Evolutionary conservation across 345 rosid species (phyloP).

Genomic region (Carallia pectinifolia): DNA sequence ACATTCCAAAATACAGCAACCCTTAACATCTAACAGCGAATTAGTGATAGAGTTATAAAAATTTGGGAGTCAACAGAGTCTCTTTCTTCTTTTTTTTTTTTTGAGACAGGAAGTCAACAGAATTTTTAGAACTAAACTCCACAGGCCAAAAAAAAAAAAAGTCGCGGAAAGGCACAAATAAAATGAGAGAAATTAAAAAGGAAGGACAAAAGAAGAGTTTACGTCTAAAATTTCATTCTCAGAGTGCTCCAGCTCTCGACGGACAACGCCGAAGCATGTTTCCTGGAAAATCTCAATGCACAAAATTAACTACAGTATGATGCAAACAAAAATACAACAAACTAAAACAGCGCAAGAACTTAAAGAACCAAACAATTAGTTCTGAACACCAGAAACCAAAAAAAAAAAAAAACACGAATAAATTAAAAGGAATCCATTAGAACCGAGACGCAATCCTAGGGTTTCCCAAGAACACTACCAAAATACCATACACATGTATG

Average conservation of each 20-base stretch:
- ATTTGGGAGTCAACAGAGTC: too few species aligned
- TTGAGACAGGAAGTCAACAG: too few species aligned
- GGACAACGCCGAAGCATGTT: constrained; percentile 67
- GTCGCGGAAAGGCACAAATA: too few species aligned
- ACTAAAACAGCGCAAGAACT: neutral
- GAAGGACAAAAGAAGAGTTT: constrained; percentile 1
- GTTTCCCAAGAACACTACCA: neutral
- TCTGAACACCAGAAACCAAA: neutral
- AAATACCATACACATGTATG: neutral
- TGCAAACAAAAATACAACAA: too few species aligned
- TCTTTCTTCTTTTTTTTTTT: too few species aligned
- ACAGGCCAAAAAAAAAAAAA: too few species aligned
- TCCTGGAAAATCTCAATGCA: constrained; percentile 49
- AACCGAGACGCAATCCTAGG: constrained; percentile 18
- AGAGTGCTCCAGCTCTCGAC: constrained; percentile 86
- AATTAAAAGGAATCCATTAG: neutral
- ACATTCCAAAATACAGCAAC: too few species aligned
- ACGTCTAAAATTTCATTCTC: constrained; percentile 55
- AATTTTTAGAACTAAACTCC: too few species aligned
- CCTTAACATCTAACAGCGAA: too few species aligned
- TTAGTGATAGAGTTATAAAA: too few species aligned
- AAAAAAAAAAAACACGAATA: neutral
- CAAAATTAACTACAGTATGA: neutral
- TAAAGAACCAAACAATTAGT: too few species aligned
- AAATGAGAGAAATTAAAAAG: neutral